Evolutionary conservation across 805 yeast species (phyloP), one percentile per base, ranked within the genome.

Genomic region (Jamesozyma spencerorum): DNA sequence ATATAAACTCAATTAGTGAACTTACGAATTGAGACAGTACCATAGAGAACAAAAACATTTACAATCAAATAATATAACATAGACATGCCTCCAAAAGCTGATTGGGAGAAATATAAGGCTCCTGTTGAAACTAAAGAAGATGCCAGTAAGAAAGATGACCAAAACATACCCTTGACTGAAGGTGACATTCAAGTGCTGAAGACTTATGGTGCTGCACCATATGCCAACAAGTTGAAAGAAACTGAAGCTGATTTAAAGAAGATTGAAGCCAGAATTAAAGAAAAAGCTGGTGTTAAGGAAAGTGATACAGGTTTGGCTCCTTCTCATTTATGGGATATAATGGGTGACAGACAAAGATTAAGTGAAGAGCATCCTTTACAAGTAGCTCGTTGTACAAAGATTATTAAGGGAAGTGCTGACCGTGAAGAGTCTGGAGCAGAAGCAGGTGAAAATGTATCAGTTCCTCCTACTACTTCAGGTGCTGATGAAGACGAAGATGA

Each of bases 341-440:
- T 80, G 72, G 97, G 97, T 20, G 99, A 92, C 66, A 83, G 84
- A 60, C 95, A 85, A 64, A 72, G 96, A 57, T 79, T 88, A 80
- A 73, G 81, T 45, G 90, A 82, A 61, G 97, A 92, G 59, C 96
- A 86, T 58, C 96, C 98, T 24, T 70, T 92, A 49, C 99, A 92
- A 65, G 99, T 94, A 35, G 98, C 99, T 14, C 75, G 99, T 62
- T 92, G 99, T 67, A 94, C 98, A 19, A 92, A 94, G 68, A 92
- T 94, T 64, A 90, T 92, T 48, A 83, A 81, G 55, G 76, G 81
- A 14, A 62, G 53, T 24, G 54, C 51, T 29, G 58, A 50, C 19
- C 60, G 52, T 28, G 64, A 55, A 31, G 44, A 37, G 6, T 34
- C 27, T 30, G 47, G 42, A 18, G 37, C 36, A 14, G 39, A 41